Base-by-base conservation (phyloP, 352 stramenopile species). In the Peronospora belbahrii region DNA sequence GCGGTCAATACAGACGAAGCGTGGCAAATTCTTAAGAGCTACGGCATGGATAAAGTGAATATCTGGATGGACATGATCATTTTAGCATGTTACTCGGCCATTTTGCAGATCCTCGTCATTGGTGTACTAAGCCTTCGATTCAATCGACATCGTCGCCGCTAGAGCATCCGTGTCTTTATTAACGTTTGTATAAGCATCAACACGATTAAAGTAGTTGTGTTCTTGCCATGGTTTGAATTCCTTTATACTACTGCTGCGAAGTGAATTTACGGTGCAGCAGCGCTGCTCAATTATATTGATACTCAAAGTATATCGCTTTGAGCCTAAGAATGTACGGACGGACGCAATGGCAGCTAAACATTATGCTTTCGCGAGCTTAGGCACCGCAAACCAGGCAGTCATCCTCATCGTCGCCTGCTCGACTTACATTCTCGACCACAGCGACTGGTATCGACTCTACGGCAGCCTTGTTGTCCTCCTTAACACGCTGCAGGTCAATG, bases 351-450 rank as follows among this genome's bases (percentile, higher is more conserved):
- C 42, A 43, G 33, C 49, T 42, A 28, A 19, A 35, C 14, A 27
- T 32, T 6, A 13, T 15, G n/a, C 15, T 37, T 17, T 10, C 2
- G 14, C 6, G 13, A 17, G 9, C 39, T 63, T 85, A 93, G 8
- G 82, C 79, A 33, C 82, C 79, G 49, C 82, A 93, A 24, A 88
- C 71, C 6, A 81, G 39, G 49, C 82, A 94, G 28, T 90, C 73
- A 25, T 85, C 67, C 27, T 90, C 82, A 42, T 91, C 79, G 24
- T 91, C 76, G 1, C 48, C 60, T 49, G 37, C 56, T 8, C 60
- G 56, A 3, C 42, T 53, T 23, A 59, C 42, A 1, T 65, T 69
- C 42, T 90, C 82, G 20, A 80, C 68, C 6, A 74, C 65, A 17
- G 41, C 9, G 10, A 38, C 30, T 22, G 47, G n/a, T 13, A 18